A percentile compares a stretch with the other conserved stretches of the same genome.
Conservation (phyloP, 371 early-diverging fungal genomes). For the Smittium culicis region DNA sequence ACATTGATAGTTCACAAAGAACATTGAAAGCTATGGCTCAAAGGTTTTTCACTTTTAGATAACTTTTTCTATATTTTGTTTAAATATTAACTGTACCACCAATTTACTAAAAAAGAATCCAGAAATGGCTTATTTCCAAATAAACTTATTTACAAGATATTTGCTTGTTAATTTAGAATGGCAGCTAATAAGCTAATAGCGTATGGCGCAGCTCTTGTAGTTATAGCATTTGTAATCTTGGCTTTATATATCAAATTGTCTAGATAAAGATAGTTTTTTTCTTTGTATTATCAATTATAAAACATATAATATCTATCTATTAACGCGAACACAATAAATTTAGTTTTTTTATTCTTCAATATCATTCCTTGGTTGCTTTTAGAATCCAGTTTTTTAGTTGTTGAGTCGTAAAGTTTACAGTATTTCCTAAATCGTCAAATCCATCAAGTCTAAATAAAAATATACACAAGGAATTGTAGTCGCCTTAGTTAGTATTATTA, state of each 20-base stretch:
- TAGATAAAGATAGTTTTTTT: slow-evolving; percentile 14
- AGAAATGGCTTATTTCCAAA: not conserved
- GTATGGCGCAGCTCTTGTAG: slow-evolving; percentile 63
- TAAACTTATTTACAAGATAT: slow-evolving; percentile 11
- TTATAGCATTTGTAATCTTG: slow-evolving; percentile 67
- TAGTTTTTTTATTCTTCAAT: slow-evolving; percentile 4
- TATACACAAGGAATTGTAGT: not conserved
- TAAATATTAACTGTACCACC: not conserved
- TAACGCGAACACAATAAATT: not conserved
- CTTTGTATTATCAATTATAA: slow-evolving; percentile 3
- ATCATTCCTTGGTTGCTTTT: not conserved
- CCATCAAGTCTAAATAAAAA: slow-evolving; percentile 57
- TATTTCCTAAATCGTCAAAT: slow-evolving; percentile 87
- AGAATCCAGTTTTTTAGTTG: slow-evolving; percentile 59
- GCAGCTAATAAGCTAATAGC: slow-evolving; percentile 78
- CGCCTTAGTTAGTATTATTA: too few species aligned
- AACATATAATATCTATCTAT: slow-evolving; percentile 4
- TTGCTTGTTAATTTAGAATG: slow-evolving; percentile 45
- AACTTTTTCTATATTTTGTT: not conserved
- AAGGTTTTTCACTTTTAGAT: slow-evolving; percentile 41
- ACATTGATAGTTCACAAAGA: slow-evolving; percentile 74
- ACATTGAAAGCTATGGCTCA: slow-evolving; percentile 83
- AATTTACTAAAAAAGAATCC: not conserved
- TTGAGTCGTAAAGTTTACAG: slow-evolving; percentile 68
- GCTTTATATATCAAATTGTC: slow-evolving; percentile 62